Base-by-base conservation (phyloP, 1,139 yeast genomes). In the Nakaseomyces nivariensis region DNA sequence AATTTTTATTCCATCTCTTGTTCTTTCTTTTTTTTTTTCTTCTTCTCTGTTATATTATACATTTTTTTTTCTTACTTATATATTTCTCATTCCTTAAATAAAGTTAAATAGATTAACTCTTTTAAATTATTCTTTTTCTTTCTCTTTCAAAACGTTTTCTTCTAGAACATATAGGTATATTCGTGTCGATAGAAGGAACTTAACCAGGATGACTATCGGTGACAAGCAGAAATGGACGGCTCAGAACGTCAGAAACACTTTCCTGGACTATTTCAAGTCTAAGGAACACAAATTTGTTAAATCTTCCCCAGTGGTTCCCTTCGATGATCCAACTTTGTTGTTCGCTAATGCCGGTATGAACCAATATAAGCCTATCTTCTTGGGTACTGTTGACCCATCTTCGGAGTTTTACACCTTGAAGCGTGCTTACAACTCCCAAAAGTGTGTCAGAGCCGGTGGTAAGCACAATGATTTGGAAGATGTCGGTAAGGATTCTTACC, bases 341-440 rank as follows among this genome's bases (percentile, higher is more conserved):
- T 90, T 92, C 65, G 95, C 97, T 63, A 92, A 92, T 67, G 97
- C 98, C 52, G 98, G 97, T 70, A 90, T 89, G 97, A 92, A 92
- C 73, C 99, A 92, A 72, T 92, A 89, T 72, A 92, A 92, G 71
- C 96, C 97, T 24, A 90, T 92, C 59, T 92, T 92, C 68, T 75
- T 89, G 63, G 99, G 99, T 49, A 90, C 97, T 4, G 97, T 88
- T 45, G 97, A 94, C 60, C 98, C 98, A 40, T 74, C 92, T 27
- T 84, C 95, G 42, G 94, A 88, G 48, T 85, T 92, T 62, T 84
- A 88, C 61, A 75, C 74, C 56, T 76, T 92, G 69, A 87, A 85
- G 66, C 79, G 97, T 61, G 96, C 98, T 45, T 85, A 79, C 62
- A 92, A 92, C 75, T 88, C 97, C 13, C 99, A 92, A 67, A 92